phyloP scores from a whole-genome alignment of 306 rosid species.

The Acacia melanoxylon region DNA sequence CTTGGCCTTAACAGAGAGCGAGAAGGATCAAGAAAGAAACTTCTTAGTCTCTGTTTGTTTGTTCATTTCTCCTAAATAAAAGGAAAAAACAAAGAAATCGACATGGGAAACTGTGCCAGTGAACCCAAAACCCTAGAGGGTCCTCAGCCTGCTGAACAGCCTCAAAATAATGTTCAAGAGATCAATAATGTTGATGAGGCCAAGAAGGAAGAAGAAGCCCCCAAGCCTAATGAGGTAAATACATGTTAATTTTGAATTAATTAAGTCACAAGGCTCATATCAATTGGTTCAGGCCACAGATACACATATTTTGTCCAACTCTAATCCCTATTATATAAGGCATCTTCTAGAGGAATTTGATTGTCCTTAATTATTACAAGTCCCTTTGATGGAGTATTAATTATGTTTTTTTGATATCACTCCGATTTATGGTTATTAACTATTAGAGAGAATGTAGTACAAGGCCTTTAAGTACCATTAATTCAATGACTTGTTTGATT shows the following conservation, averaged over 20 bases:
- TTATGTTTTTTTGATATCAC: too few species aligned
- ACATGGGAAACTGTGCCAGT: conserved; percentile 1
- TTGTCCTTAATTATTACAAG: too few species aligned
- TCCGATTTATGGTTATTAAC: too few species aligned
- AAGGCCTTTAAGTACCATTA: too few species aligned
- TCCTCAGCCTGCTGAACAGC: background rate
- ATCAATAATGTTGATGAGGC: background rate
- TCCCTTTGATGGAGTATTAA: too few species aligned
- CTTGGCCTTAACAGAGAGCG: background rate
- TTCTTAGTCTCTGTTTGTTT: background rate
- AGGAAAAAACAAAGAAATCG: background rate
- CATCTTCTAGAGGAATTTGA: too few species aligned
- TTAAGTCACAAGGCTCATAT: background rate
- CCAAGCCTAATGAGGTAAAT: background rate
- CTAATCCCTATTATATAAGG: too few species aligned
- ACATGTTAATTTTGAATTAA: background rate
- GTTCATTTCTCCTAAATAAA: background rate
- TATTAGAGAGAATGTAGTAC: too few species aligned
- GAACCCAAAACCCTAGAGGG: background rate
- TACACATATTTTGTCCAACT: too few species aligned
- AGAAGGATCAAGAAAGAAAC: background rate
- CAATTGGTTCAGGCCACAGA: background rate
- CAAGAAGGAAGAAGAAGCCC: background rate
- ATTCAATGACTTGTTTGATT: too few species aligned
- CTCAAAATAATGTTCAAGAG: background rate